Evolutionary conservation across 1,139 yeast genomes (phyloP), one percentile per base, ranked within the genome.

Genomic region (Geotrichum cucujoidarum): DNA sequence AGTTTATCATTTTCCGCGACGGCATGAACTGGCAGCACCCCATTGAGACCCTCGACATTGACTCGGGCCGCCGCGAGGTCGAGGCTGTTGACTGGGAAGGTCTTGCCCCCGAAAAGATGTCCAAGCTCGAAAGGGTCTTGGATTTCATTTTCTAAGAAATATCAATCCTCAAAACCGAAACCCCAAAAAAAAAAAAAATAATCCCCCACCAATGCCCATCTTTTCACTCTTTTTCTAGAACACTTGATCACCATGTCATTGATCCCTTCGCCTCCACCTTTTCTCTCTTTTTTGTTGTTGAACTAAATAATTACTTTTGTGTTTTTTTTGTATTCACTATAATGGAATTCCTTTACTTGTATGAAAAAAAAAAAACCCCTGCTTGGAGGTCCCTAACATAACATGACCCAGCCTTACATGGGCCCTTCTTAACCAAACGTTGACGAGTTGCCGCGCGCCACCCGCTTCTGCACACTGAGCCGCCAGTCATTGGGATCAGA

Each of bases 401-500:
- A n/a, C n/a, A n/a, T n/a, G n/a, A n/a, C n/a, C n/a, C n/a, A n/a
- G n/a, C n/a, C n/a, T n/a, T n/a, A n/a, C n/a, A n/a, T n/a, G n/a
- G n/a, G n/a, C n/a, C n/a, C n/a, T n/a, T n/a, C n/a, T 34, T 31
- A 50, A 7, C 53, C 53, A 47, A 50, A 50, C 27, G 53, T 50
- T 2, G 50, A 43, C 13, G 53, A 50, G 4, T 48, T 49, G n/a
- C 53, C 53, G 18, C 43, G 46, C 2, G 50, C 53, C 2, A 34
- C 30, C 27, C 53, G 25, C 17, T 40, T 40, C 29, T 50, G 53
- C 10, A 49, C 50, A 49, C 77, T 73, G 27, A 77, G 55, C 40
- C 80, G 66, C 82, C 81, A 77, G 2, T 76, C 77, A 53, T 76
- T 71, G 53, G 73, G 80, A 60, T 73, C 76, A 51, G 70, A 71